Conservation (phyloP, 1,284 basidiomycete genomes). For the Trametes sp. region DNA sequence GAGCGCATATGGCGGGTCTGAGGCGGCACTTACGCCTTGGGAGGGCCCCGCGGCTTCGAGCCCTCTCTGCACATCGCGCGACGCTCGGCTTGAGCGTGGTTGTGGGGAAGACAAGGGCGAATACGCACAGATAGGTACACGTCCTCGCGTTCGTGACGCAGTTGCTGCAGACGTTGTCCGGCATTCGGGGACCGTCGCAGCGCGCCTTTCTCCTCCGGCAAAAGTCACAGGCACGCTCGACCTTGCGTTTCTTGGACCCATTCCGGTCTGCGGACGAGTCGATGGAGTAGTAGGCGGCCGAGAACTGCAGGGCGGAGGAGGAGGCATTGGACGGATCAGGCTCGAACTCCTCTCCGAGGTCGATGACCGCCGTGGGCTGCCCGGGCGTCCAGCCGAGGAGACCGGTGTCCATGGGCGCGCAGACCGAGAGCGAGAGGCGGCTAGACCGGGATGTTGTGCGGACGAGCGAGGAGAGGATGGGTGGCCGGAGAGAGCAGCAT, state of each 20-base stretch:
- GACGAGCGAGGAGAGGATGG: conserved; percentile 21
- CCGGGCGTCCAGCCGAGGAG: conserved; percentile 30
- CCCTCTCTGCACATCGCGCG: conserved; percentile 57
- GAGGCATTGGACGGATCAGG: conserved; percentile 32
- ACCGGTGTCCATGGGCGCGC: conserved; percentile 31
- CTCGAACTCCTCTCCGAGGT: conserved; percentile 35
- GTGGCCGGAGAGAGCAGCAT: conserved; percentile 28
- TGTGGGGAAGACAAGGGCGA: background rate
- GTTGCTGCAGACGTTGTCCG: conserved; percentile 72
- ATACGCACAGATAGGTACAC: conserved; percentile 76
- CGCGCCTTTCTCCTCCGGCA: conserved; percentile 73
- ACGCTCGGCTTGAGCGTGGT: conserved; percentile 7
- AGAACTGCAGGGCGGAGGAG: conserved; percentile 29
- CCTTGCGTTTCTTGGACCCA: conserved; percentile 57
- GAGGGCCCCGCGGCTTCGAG: conserved; percentile 83
- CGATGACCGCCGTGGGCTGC: conserved; percentile 35
- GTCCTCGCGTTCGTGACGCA: conserved; percentile 68
- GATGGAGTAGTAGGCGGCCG: conserved; percentile 35
- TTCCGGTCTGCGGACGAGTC: conserved; percentile 36
- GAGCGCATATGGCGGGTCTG: conserved; percentile 9
- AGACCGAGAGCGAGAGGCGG: conserved; percentile 10
- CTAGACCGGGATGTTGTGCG: conserved; percentile 1
- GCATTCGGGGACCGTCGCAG: conserved; percentile 72
- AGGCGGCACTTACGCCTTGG: conserved; percentile 72
- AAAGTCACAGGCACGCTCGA: conserved; percentile 76